Base-by-base conservation (phyloP, 768 basidiomycete genomes). In the Boletus vinaceobasis region DNA sequence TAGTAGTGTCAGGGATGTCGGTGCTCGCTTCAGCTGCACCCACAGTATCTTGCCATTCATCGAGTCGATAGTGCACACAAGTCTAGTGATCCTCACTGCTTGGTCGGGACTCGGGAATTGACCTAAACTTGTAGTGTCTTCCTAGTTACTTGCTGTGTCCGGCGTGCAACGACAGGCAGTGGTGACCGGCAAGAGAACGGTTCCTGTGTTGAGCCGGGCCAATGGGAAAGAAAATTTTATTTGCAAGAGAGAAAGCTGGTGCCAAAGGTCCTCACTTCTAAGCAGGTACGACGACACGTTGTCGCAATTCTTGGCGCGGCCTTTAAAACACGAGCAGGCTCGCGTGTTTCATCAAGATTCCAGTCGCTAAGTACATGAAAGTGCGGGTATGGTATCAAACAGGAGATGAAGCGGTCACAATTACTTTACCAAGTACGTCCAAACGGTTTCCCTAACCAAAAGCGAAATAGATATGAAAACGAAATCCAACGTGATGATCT, bases 1-100 rank as follows among this genome's bases (percentile, higher is more conserved):
- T 47, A 79, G 66, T 35, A 90, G 61, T 4, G 82, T 84, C 14
- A 81, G 55, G 2, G 83, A 75, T 1, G 83, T 78, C 9, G 86
- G 80, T 42, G 84, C 67, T 46, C 77, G 73, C 43, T 74, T 74
- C 31, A 80, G 53, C 58, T 71, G 76, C 43, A 21, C 7, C 63
- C 71, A 71, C 5, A 56, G 13, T 36, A 51, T 27, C 52, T 59
- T 68, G 58, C 53, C 58, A 61, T 62, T 70, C 69, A 70, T 70
- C 35, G 62, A 58, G 55, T 48, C 43, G 46, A 11, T 4, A 23
- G 51, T 21, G n/a, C 17, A 37, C 19, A 23, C 23, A 23, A 23
- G 23, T 23, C 23, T 14, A 23, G 10, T 45, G 8, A 23, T 27
- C 11, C 17, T 43, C 31, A 42, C 10, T 11, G 8, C 11, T 33